Evolutionary conservation across 805 yeast species (phyloP).

Genomic region (Ogataea trehaloabstinens): DNA sequence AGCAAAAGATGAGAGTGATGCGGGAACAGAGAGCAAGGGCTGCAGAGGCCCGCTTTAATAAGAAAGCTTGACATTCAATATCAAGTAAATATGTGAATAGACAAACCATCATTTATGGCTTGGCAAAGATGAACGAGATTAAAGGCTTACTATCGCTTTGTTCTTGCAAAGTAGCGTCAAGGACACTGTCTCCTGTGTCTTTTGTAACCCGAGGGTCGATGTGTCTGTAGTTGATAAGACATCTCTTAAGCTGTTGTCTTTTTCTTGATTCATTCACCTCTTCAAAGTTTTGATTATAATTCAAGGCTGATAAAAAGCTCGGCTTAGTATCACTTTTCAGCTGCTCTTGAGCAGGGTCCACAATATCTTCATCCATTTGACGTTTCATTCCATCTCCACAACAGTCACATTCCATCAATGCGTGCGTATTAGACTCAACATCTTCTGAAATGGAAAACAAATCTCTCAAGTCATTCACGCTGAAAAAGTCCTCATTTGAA

Average conservation of each 20-base stretch:
- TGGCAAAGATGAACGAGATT: slow-evolving; percentile 42
- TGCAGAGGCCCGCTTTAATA: slow-evolving; percentile 79
- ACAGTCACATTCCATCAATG: slow-evolving; percentile 64
- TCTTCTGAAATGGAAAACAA: slow-evolving; percentile 58
- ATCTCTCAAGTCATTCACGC: slow-evolving; percentile 65
- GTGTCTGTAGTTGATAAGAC: slow-evolving; percentile 63
- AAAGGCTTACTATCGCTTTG: slow-evolving; percentile 26
- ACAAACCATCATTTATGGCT: slow-evolving; percentile 12
- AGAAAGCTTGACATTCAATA: slow-evolving; percentile 4
- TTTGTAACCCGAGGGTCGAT: slow-evolving; percentile 42
- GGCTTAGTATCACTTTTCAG: slow-evolving; percentile 12
- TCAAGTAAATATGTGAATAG: too few species aligned
- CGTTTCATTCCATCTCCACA: slow-evolving; percentile 46
- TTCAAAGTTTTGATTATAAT: slow-evolving; percentile 30
- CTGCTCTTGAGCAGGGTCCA: slow-evolving; percentile 14
- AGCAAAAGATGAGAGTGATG: slow-evolving; percentile 75
- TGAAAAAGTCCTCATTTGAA: slow-evolving; percentile 65
- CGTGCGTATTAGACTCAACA: slow-evolving; percentile 72
- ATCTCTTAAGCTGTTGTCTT: slow-evolving; percentile 48
- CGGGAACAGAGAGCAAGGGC: slow-evolving; percentile 96
- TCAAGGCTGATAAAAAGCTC: slow-evolving; percentile 61
- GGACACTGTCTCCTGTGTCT: slow-evolving; percentile 14
- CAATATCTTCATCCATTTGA: slow-evolving; percentile 18
- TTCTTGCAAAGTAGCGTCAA: slow-evolving; percentile 28
- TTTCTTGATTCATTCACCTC: slow-evolving; percentile 30